These are phyloP conservation scores for Verticillium dahliae DNA, from an alignment of 2,329 filamentous ascomycete species.

Conservation along the genomic window DNA sequence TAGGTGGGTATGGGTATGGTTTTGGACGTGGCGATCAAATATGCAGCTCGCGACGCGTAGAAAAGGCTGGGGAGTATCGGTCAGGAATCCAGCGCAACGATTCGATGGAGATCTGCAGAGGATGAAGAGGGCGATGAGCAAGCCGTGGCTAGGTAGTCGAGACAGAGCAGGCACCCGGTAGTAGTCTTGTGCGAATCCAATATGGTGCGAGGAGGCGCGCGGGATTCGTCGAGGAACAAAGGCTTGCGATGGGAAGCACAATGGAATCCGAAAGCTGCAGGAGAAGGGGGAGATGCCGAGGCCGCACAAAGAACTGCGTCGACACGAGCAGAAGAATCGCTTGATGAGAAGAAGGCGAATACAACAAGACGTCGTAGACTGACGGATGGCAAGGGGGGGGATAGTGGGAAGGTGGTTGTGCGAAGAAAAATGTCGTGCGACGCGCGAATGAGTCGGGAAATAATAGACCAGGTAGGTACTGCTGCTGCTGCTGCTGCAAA, in stretches of 20 bases:
- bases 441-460: background rate
- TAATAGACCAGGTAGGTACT: background rate
- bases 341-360: background rate
- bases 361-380: background rate
- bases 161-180: background rate
- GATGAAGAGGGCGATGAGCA: background rate
- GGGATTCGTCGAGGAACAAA: background rate
- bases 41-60: background rate
- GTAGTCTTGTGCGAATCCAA: background rate
- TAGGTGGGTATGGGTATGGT: background rate
- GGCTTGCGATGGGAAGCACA: background rate
- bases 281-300: background rate
- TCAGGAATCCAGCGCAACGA: background rate
- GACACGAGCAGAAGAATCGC: background rate
- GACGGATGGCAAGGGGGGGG: background rate
- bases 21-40: background rate
- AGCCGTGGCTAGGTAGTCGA: background rate
- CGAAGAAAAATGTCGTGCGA: constrained; percentile 3
- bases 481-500: background rate
- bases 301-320: background rate
- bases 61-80: background rate
- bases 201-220: background rate
- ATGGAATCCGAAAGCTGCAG: background rate
- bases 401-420: background rate
- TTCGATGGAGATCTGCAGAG: background rate